A percentile compares a stretch with the other conserved stretches of the same genome.
Conservation (phyloP, 257 asterid genomes). For the Prunella vulgaris region DNA sequence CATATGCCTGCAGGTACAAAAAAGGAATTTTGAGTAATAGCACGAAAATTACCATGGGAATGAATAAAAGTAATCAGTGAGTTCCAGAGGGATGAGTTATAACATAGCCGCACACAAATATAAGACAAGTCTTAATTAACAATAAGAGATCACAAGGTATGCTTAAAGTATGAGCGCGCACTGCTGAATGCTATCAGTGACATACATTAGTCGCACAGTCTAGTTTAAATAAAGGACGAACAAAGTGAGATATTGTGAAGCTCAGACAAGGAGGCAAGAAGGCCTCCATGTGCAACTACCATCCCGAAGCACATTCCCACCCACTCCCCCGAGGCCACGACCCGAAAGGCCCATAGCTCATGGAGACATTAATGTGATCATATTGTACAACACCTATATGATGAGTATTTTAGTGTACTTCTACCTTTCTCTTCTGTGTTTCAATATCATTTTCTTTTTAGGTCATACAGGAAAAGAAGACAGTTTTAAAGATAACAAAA, state of each 20-base stretch:
- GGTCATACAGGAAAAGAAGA: not conserved
- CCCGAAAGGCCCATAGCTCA: not conserved
- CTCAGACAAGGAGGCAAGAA: not conserved
- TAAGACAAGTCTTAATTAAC: not conserved
- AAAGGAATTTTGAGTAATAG: constrained; percentile 18
- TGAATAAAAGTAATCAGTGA: not conserved
- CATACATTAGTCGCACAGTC: not conserved
- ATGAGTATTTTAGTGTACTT: not conserved
- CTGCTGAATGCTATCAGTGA: too few species aligned
- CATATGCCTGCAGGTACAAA: constrained; percentile 59
- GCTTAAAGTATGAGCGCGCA: not conserved
- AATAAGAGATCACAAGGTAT: not conserved
- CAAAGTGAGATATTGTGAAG: not conserved
- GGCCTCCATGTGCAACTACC: not conserved
- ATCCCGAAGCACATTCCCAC: not conserved
- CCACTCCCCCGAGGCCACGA: too few species aligned
- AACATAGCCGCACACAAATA: not conserved
- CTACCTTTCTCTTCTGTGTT: not conserved
- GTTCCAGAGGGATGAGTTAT: not conserved
- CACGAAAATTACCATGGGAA: not conserved
- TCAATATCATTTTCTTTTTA: not conserved
- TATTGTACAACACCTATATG: not conserved
- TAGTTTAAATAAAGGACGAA: not conserved
- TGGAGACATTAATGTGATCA: not conserved
- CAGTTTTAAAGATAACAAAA: not conserved